These are phyloP conservation scores for Daphne laureola DNA, from an alignment of 441 rosid species.

Conservation along the genomic window DNA sequence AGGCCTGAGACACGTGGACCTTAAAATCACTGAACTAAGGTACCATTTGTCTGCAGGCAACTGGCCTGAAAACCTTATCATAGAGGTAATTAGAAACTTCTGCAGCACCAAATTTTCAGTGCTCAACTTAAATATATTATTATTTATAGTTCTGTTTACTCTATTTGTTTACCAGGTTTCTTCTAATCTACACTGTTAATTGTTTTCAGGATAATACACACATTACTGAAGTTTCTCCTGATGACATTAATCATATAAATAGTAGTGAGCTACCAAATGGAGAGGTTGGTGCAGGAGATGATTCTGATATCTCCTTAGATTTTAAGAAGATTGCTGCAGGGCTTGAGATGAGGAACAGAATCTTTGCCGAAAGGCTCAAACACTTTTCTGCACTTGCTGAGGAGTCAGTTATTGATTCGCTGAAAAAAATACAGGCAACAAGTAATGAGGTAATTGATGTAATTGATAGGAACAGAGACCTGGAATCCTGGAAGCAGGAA, in stretches of 20 bases:
- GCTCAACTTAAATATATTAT: neutral
- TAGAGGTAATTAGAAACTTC: slow-evolving; percentile 36
- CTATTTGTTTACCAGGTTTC: neutral
- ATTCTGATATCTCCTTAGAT: slow-evolving; percentile 34
- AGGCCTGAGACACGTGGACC: slow-evolving; percentile 53
- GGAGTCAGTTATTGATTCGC: slow-evolving; percentile 32
- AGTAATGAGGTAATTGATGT: slow-evolving; percentile 36
- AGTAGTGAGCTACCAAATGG: slow-evolving; percentile 30
- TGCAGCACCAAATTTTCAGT: slow-evolving; percentile 5
- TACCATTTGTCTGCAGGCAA: slow-evolving; percentile 22
- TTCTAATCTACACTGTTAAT: slow-evolving; percentile 10
- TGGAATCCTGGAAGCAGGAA: slow-evolving; percentile 52
- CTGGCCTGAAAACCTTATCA: slow-evolving; percentile 22
- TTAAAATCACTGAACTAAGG: slow-evolving; percentile 37
- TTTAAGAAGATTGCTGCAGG: slow-evolving; percentile 45
- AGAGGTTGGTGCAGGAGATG: slow-evolving; percentile 25
- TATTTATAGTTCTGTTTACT: slow-evolving; percentile 1
- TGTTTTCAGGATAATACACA: slow-evolving; percentile 42
- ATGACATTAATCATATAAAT: slow-evolving; percentile 27
- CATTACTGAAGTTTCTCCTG: slow-evolving; percentile 27
- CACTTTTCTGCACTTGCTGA: slow-evolving; percentile 41
- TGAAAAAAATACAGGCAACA: slow-evolving; percentile 39
- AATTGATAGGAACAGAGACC: slow-evolving; percentile 22
- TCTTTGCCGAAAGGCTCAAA: slow-evolving; percentile 39
- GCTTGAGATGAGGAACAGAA: slow-evolving; percentile 40